Conservation (phyloP, 2,329 filamentous ascomycete genomes). For the Malbranchea zuffiana region DNA sequence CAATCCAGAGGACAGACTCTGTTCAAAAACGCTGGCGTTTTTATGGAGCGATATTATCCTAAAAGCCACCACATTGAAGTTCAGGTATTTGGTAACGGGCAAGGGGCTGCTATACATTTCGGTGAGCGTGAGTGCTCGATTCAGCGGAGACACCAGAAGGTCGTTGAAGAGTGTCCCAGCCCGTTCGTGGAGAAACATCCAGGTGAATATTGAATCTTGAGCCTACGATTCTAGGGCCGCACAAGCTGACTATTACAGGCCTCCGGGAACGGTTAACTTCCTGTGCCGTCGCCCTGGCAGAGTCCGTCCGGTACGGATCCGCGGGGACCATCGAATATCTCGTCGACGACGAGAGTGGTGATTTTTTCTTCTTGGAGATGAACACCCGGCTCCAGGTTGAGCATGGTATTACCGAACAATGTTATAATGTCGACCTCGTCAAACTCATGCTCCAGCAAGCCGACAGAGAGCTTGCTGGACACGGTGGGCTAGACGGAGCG, state of each 20-base stretch:
- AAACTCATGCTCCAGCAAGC: slow-evolving; percentile 44
- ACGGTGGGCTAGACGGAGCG: slow-evolving; percentile 20
- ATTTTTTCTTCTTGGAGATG: slow-evolving; percentile 51
- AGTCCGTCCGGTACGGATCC: slow-evolving; percentile 43
- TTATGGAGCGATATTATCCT: slow-evolving; percentile 52
- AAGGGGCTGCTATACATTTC: slow-evolving; percentile 42
- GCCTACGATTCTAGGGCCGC: slow-evolving; percentile 43
- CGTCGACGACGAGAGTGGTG: slow-evolving; percentile 38
- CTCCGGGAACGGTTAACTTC: slow-evolving; percentile 19
- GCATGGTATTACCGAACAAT: slow-evolving; percentile 50
- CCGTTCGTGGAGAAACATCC: slow-evolving; percentile 37
- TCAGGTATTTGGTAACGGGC: slow-evolving; percentile 49
- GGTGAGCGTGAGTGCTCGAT: slow-evolving; percentile 53
- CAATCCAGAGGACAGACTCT: slow-evolving; percentile 50
- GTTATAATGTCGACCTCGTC: slow-evolving; percentile 46
- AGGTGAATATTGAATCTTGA: slow-evolving; percentile 38
- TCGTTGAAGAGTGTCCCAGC: slow-evolving; percentile 50
- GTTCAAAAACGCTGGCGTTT: slow-evolving; percentile 44
- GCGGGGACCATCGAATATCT: slow-evolving; percentile 57
- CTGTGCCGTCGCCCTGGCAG: neutral
- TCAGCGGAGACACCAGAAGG: slow-evolving; percentile 50
- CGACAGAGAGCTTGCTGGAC: slow-evolving; percentile 25
- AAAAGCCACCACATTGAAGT: slow-evolving; percentile 52
- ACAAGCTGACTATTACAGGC: slow-evolving; percentile 42
- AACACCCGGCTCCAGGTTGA: slow-evolving; percentile 53